Evolutionary conservation across 257 asterid genomes (phyloP).

Genomic region (Fraxinus americana): DNA sequence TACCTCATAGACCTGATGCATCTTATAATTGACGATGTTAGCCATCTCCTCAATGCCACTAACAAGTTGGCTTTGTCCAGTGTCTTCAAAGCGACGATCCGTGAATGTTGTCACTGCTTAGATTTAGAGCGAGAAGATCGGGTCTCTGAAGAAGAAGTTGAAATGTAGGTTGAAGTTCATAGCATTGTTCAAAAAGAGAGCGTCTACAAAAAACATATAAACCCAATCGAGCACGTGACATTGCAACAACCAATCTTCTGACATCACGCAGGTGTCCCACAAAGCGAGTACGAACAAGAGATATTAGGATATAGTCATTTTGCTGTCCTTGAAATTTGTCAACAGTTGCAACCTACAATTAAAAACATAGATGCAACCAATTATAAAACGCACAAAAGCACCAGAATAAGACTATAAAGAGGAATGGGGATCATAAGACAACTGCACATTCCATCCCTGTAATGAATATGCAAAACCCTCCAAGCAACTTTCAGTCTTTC

Average conservation of each 20-base stretch:
- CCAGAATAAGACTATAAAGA: not conserved
- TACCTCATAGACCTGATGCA: slow-evolving; percentile 81
- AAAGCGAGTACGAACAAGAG: slow-evolving; percentile 96
- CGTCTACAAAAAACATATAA: slow-evolving; percentile 91
- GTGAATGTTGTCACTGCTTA: slow-evolving; percentile 53
- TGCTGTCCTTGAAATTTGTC: slow-evolving; percentile 99
- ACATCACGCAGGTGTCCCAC: slow-evolving; percentile 99
- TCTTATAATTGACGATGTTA: slow-evolving; percentile 68
- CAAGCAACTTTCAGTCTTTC: not conserved
- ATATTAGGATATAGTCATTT: slow-evolving; percentile 79
- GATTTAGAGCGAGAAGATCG: slow-evolving; percentile 72
- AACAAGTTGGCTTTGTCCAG: slow-evolving; percentile 58
- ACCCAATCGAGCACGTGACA: slow-evolving; percentile 99
- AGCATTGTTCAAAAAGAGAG: slow-evolving; percentile 93
- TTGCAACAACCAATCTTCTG: slow-evolving; percentile 95
- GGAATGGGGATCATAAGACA: not conserved
- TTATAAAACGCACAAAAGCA: not conserved
- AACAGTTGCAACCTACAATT: slow-evolving; percentile 79
- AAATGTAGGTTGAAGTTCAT: slow-evolving; percentile 92
- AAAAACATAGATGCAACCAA: slow-evolving; percentile 17
- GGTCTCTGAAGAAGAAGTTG: slow-evolving; percentile 85
- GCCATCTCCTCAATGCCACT: slow-evolving; percentile 84
- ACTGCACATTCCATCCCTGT: not conserved
- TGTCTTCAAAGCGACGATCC: slow-evolving; percentile 78
- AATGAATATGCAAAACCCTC: not conserved